Base-by-base conservation (phyloP, 108 stramenopile species). In the Nitzschia inconspicua region DNA sequence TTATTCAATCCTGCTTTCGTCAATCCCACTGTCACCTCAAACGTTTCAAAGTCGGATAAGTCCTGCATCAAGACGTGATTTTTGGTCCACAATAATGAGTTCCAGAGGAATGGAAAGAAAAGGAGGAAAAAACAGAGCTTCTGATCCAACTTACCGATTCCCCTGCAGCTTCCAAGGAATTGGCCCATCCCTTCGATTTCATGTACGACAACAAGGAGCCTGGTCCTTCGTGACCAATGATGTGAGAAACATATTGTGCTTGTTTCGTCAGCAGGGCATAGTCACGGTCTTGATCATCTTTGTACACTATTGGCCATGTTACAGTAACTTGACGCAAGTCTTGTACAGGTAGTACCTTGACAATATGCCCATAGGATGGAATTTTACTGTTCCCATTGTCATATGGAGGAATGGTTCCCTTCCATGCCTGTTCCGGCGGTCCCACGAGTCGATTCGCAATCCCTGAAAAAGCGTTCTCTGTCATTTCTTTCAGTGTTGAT, bases 221-320 rank as follows among this genome's bases (percentile, higher is more conserved):
- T 10, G 80, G 83, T 36, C 91, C 91, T 64, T 95, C 95, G 65
- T 95, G 95, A 1, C 95, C 95, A 9, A 95, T 53, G 3, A 95
- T 57, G 58, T 89, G 84, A 5, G 80, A 62, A n/a, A 93, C 73
- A 61, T 88, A 89, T 19, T 64, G 75, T 26, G 79, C 63, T 28
- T 79, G 82, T 60, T 87, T 88, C 11, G 79, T 73, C 57, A 86
- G 46, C 19, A 71, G 56, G 46, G 65, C 76, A 1, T 53, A 42
- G 7, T 62, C 31, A 36, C 73, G 58, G 24, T 88, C 85, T 16
- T 85, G 57, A 27, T 72, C 72, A 19, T 80, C 75, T 8, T 42
- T 44, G 53, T 82, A 88, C 6, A 82, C 32, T 11, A 90, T 77
- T n/a, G 92, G 92, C 84, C 86, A 94, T 9, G 74, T 62, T 23